phyloP scores from a whole-genome alignment of 108 stramenopile genomes.

The Cyclotella baltica region DNA sequence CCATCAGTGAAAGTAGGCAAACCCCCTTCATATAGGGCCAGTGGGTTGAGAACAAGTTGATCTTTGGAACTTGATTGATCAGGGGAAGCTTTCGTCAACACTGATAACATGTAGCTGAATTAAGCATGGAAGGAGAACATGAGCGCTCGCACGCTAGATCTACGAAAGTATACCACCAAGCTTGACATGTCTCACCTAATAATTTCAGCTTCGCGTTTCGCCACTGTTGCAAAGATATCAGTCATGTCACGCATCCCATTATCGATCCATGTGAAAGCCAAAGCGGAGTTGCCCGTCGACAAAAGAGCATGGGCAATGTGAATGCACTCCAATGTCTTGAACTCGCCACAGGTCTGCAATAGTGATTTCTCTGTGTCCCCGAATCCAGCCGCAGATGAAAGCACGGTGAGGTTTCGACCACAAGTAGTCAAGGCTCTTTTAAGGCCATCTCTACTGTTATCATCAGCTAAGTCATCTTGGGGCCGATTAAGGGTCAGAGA shows the following conservation, averaged over 20 bases:
- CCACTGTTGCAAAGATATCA: background rate
- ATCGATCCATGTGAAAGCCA: background rate
- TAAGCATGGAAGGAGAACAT: no score
- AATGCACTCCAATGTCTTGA: background rate
- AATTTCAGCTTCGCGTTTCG: background rate
- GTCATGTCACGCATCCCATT: background rate
- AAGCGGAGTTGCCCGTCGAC: background rate
- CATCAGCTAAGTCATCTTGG: background rate
- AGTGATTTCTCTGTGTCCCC: background rate
- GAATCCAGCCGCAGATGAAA: background rate
- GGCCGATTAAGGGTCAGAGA: background rate
- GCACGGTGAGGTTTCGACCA: background rate
- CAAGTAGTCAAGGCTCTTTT: background rate
- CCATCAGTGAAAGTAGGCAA: background rate
- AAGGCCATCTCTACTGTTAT: background rate
- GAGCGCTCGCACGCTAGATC: no score
- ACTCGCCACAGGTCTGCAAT: background rate
- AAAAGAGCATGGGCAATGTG: background rate
- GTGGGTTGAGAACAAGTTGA: background rate
- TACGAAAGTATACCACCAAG: no score
- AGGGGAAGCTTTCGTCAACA: background rate
- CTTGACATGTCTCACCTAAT: no score
- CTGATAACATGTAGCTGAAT: background rate
- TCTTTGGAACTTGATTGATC: background rate
- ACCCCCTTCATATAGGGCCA: background rate